Base-by-base conservation (phyloP, 2,329 filamentous ascomycete genomes). In the Chalaropsis ovoidea region DNA sequence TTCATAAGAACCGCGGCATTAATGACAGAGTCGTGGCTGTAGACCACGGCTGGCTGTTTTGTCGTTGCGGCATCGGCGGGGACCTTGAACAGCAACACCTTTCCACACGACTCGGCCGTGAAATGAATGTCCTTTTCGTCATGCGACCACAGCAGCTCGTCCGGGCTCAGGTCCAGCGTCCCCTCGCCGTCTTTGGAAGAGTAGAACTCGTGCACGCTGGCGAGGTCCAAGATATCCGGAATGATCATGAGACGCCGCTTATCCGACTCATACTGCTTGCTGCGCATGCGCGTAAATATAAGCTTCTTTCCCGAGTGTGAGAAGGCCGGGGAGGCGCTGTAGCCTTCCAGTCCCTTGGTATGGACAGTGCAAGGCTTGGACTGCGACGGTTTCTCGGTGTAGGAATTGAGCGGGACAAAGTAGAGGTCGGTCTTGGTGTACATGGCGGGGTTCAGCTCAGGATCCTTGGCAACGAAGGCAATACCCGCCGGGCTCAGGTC, bases 381-480 rank as follows among this genome's bases (percentile, higher is more conserved):
- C 3, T 80, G 84, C 64, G 73, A 67, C 27, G 79, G 77, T 68
- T 84, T 74, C 72, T 80, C 72, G 63, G 65, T 60, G 71, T 87
- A 91, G 3, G 80, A 82, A 62, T 79, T 77, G 41, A 91, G 77
- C 0, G 85, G 81, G 3, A 88, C 81, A 60, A 86, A 83, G 74
- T 94, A 95, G 41, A 95, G 81, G 71, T 94, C 88, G 0, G 87
- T 87, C 71, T 92, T 93, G 5, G 90, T 95, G 73, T 88, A 84
- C 66, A 88, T 81, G 0, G 89, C 88, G 2, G 83, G 84, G 70
- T 88, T 84, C 31, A 90, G 75, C 11, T 82, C 77, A 0, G 88
- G 88, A 70, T 91, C 88, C 70, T 89, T 90, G 8, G 89, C 82
- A 10, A 90, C 83, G 71, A 92, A 92, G 6, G 86, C 82, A 63